Base-by-base conservation (phyloP, 352 stramenopile species). In the Elongisporangium senticosum region DNA sequence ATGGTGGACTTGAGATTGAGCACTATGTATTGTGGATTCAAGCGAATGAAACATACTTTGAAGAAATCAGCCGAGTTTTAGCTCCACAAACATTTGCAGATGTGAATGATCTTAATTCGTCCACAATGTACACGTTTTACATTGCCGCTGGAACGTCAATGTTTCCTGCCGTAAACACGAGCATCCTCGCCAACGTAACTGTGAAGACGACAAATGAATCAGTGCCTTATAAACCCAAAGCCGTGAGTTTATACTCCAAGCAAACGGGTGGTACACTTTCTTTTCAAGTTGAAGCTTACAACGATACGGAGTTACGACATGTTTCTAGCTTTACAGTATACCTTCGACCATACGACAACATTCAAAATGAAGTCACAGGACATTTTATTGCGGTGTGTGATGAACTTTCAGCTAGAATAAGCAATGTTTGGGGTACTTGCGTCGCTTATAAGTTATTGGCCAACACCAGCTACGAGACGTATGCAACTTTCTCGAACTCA, bases 381-480 rank as follows among this genome's bases (percentile, higher is more conserved):
- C 14, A 49, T 39, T 75, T 77, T 53, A 49, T 21, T 10, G 37
- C 64, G 17, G 64, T 59, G 0, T 83, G 61, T 49, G 23, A 56
- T n/a, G 23, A 49, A 22, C n/a, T 64, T n/a, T 50, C 39, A 13
- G 23, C 19, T 51, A 20, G 49, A 60, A 13, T 33, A 48, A 8
- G n/a, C 43, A 19, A 51, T 59, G 1, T 57, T 66, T n/a, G 52
- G 49, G 26, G 24, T 2, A 67, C 48, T 5, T 89, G 79, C 49
- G 72, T 49, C 1, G 61, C 71, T 7, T 80, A 68, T 49, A 75
- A 65, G 5, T 61, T 89, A 0, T 48, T 83, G 21, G 58, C 58
- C 2, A 49, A 28, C 2, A 74, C 69, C 37, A 72, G 33, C n/a
- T 89, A 87, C 49, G 77, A 86, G 57, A 53, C 72, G 0, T 87